Evolutionary conservation across 139 green algal genomes (phyloP).

Genomic region (Volvox africanus): DNA sequence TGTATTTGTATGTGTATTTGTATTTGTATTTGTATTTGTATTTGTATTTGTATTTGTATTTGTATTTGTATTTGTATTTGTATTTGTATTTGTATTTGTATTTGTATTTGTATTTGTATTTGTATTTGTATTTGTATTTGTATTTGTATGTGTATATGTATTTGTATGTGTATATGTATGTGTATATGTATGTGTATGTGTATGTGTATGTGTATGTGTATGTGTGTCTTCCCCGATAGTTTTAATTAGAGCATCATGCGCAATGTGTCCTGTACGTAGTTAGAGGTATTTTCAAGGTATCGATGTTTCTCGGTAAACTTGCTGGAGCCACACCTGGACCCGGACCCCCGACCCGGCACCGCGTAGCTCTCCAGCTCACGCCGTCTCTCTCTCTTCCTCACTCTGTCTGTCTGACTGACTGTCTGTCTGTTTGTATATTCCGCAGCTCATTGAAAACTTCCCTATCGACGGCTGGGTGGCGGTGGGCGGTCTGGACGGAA

Average conservation of each 20-base stretch:
- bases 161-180: slow-evolving; percentile 32
- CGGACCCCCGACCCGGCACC: neutral
- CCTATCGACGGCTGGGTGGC: slow-evolving; percentile 58
- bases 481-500: slow-evolving; percentile 18
- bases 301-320: neutral
- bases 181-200: slow-evolving; percentile 35
- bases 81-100: slow-evolving; percentile 27
- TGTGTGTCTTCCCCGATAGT: slow-evolving; percentile 11
- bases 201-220: slow-evolving; percentile 33
- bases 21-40: slow-evolving; percentile 36
- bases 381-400: too few species aligned
- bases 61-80: slow-evolving; percentile 35
- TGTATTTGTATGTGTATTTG: slow-evolving; percentile 15
- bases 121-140: slow-evolving; percentile 25
- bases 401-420: slow-evolving; percentile 26
- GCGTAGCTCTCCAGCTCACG: too few species aligned
- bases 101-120: slow-evolving; percentile 16
- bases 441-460: slow-evolving; percentile 52
- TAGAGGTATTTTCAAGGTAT: too few species aligned
- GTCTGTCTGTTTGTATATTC: neutral
- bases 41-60: slow-evolving; percentile 39
- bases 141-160: slow-evolving; percentile 41
- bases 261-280: too few species aligned
- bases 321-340: neutral
- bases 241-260: too few species aligned